A percentile compares a stretch with the other conserved stretches of the same genome.
Conservation (phyloP, 352 stramenopile genomes). For the Phytophthora vignae region DNA sequence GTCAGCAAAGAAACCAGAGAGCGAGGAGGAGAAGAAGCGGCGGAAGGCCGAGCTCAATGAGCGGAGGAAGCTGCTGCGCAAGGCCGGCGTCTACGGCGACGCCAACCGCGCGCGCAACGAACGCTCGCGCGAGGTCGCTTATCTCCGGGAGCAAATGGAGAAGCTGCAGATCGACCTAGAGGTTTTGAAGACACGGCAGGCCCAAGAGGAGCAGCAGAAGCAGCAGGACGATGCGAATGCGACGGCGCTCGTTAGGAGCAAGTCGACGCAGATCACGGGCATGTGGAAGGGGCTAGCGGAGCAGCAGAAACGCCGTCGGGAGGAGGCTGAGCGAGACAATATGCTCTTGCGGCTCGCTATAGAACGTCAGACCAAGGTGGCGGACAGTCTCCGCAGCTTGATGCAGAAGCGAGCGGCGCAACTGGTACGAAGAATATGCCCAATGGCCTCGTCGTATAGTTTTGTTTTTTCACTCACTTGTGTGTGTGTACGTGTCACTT, state of each 20-base stretch:
- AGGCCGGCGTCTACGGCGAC: slow-evolving; percentile 30
- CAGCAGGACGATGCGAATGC: not conserved
- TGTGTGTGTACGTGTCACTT: not conserved
- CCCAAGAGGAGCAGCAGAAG: not conserved
- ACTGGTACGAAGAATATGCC: slow-evolving; percentile 6
- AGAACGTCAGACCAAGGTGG: slow-evolving; percentile 47
- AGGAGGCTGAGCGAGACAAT: slow-evolving; percentile 39
- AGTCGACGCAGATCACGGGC: slow-evolving; percentile 4
- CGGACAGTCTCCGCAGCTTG: slow-evolving; percentile 41
- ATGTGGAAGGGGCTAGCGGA: slow-evolving; percentile 39
- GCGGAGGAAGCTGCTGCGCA: slow-evolving; percentile 25
- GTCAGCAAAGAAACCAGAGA: not conserved
- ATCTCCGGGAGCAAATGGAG: slow-evolving; percentile 37
- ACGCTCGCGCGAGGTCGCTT: slow-evolving; percentile 44
- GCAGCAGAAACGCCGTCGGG: slow-evolving; percentile 19
- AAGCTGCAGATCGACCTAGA: slow-evolving; percentile 45
- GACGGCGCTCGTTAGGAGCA: not conserved
- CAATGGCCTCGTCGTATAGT: not conserved
- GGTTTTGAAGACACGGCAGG: slow-evolving; percentile 8
- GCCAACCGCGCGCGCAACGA: slow-evolving; percentile 43
- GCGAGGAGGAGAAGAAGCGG: slow-evolving; percentile 18
- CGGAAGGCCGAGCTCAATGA: slow-evolving; percentile 14
- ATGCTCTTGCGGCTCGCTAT: slow-evolving; percentile 39
- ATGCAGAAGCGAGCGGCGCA: slow-evolving; percentile 33
- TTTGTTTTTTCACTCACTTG: not conserved